Percentiles rank a stretch among this genome's conserved stretches.
phyloP scores from a whole-genome alignment of 176 grass and related monocot genomes.

The Aegilops bicornis region DNA sequence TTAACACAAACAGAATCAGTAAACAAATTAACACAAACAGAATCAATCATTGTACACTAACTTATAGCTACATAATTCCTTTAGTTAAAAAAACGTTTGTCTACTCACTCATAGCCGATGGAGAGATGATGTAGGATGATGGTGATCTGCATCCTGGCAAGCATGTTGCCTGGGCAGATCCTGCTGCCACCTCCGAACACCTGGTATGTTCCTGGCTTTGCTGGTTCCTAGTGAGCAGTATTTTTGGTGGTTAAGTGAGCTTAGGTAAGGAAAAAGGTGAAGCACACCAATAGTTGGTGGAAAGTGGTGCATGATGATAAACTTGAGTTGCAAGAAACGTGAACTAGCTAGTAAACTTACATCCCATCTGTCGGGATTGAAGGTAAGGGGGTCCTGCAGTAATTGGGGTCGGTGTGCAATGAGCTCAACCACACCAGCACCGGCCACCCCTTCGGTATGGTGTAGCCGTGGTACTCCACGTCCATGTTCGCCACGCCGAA shows the following conservation, averaged over 20 bases:
- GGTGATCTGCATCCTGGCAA: slow-evolving; percentile 30
- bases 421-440: slow-evolving; percentile 43
- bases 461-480: slow-evolving; percentile 38
- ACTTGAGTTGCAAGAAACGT: too few relatives aligned
- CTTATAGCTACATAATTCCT: too few relatives aligned
- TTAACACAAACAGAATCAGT: too few relatives aligned
- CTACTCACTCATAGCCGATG: slow-evolving; percentile 36
- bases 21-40: too few relatives aligned
- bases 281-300: too few relatives aligned
- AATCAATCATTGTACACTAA: too few relatives aligned
- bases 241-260: too few relatives aligned
- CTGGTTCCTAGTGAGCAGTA: not conserved
- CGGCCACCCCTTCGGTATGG: slow-evolving; percentile 32
- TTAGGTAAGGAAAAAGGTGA: too few relatives aligned
- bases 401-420: slow-evolving; percentile 26
- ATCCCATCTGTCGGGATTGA: slow-evolving; percentile 39
- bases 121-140: slow-evolving; percentile 36
- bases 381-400: slow-evolving; percentile 31
- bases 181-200: slow-evolving; percentile 22
- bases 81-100: too few relatives aligned
- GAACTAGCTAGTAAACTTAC: slow-evolving; percentile 5
- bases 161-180: slow-evolving; percentile 45
- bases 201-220: slow-evolving; percentile 37
- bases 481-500: not conserved
- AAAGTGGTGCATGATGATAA: too few relatives aligned